These are phyloP conservation scores for Asterochloris erici DNA, from an alignment of 139 green algal genomes.

Conservation along the genomic window DNA sequence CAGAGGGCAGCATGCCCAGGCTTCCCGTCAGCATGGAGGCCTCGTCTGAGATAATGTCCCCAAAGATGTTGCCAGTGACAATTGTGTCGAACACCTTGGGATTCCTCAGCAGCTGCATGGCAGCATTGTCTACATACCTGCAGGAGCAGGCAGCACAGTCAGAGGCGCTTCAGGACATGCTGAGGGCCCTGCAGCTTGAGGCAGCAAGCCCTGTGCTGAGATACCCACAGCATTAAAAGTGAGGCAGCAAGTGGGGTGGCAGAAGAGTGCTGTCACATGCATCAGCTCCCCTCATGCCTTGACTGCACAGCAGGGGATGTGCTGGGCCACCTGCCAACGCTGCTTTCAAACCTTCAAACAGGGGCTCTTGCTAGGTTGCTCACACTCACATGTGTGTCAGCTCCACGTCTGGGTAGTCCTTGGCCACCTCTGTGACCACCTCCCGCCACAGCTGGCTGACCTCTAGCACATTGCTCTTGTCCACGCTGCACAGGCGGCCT, in stretches of 20 bases:
- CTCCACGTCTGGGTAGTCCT: constrained; percentile 95
- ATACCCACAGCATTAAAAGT: too few relatives aligned
- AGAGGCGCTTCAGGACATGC: background rate
- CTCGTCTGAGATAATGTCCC: constrained; percentile 98
- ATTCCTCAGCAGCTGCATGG: constrained; percentile 97
- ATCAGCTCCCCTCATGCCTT: background rate
- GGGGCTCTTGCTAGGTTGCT: background rate
- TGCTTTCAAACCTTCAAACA: background rate
- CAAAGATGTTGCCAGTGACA: constrained; percentile 99
- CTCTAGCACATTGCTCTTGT: constrained; percentile 99
- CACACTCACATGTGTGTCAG: constrained; percentile 88
- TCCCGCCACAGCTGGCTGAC: constrained; percentile 88
- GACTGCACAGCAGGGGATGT: background rate
- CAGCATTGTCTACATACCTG: constrained; percentile 97
- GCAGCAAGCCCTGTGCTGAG: too few relatives aligned
- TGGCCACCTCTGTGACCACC: constrained; percentile 70
- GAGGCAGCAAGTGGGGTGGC: background rate
- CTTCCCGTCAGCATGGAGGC: constrained; percentile 97
- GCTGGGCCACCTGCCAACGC: background rate
- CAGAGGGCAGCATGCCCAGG: constrained; percentile 96
- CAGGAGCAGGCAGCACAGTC: background rate
- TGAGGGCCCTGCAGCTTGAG: background rate
- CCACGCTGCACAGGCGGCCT: constrained; percentile 83
- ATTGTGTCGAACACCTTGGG: constrained; percentile 95
- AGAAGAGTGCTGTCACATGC: background rate